A percentile compares a stretch with the other conserved stretches of the same genome.
These are phyloP conservation scores for Vicia villosa DNA, from an alignment of 306 rosid genomes.

Conservation along the genomic window DNA sequence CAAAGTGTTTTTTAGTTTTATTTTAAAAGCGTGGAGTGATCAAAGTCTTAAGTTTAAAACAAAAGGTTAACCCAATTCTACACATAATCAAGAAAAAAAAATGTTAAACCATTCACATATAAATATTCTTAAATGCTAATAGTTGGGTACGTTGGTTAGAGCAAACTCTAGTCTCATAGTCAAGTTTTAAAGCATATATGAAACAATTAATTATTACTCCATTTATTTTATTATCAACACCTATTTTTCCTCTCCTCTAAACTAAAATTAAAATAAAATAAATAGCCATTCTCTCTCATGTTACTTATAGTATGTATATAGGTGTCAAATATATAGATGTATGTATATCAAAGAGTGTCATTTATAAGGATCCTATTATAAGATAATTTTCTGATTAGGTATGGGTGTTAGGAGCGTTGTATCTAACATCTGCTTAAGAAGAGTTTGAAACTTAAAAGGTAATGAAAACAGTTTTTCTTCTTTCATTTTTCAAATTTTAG, in stretches of 20 bases:
- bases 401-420: constrained; percentile 52
- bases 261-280: no score
- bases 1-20: background rate
- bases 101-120: background rate
- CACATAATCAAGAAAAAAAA: constrained; percentile 18
- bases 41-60: constrained; percentile 20
- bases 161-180: constrained; percentile 28
- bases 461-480: background rate
- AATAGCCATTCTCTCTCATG: no score
- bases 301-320: no score
- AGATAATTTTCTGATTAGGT: constrained; percentile 51
- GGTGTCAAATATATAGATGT: no score
- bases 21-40: constrained; percentile 32
- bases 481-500: background rate
- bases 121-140: background rate
- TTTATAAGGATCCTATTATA: background rate
- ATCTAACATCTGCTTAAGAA: constrained; percentile 47
- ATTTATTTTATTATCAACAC: no score
- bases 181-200: constrained; percentile 16
- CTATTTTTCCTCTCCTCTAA: no score
- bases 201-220: background rate
- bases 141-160: constrained; percentile 35
- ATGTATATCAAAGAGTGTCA: no score
- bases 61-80: constrained; percentile 31
- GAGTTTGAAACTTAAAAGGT: background rate